Base-by-base conservation (phyloP, 768 basidiomycete genomes). In the Trametes maxima region DNA sequence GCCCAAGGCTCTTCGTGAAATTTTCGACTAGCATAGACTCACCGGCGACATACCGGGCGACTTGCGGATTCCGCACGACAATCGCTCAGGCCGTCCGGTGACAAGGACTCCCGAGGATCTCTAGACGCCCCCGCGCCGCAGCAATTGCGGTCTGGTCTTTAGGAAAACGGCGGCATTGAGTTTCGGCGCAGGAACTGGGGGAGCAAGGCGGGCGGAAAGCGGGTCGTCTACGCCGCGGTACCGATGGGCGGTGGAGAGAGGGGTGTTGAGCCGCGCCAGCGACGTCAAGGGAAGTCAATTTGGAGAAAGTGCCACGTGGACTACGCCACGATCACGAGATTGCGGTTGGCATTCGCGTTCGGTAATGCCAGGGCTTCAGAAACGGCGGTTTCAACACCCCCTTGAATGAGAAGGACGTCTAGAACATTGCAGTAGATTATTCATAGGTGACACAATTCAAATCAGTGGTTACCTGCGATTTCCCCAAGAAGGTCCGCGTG, bases 261-360 rank as follows among this genome's bases (percentile, higher is more conserved):
- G 45, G 54, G 45, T 35, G 7, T 50, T 48, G 57, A 13, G 25
- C 19, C 22, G 46, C 49, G 49, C 36, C 49, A 51, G 49, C 49
- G 36, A 35, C 40, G 36, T 49, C 39, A 42, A 57, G 47, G 56
- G 48, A 33, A 33, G 28, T 33, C 14, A 24, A 55, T 36, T 19
- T n/a, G 2, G 43, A n/a, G 12, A 28, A 25, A 21, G 35, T 36
- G 13, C 47, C 56, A 57, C 56, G 56, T 57, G 56, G 47, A 47
- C 17, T 57, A 49, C 48, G 21, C 57, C 57, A 36, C 57, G 57
- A 33, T 58, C 57, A 58, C 57, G 48, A 19, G 57, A 58, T 44
- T 48, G 57, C 49, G 48, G 42, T 14, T n/a, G 28, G 28, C 22
- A 19, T 24, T 13, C 46, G 5, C 11, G 22, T 47, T 21, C 7